A percentile compares a stretch with the other conserved stretches of the same genome.
Evolutionary conservation across 371 early-diverging fungal species (phyloP).

Genomic region (Syncephalastrum sp.): DNA sequence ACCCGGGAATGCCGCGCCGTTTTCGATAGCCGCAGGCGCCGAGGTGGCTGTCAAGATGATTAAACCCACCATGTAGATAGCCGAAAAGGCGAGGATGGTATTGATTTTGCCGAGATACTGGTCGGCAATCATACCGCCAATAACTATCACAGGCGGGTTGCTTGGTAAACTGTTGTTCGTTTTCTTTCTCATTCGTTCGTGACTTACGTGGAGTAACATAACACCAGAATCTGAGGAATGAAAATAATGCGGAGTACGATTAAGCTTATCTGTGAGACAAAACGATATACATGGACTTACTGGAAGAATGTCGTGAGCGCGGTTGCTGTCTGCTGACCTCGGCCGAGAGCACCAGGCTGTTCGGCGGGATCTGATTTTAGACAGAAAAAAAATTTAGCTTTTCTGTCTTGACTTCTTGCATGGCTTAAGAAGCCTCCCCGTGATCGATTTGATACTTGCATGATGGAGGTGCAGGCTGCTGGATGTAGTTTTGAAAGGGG

Average conservation of each 20-base stretch:
- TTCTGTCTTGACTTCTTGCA: neutral
- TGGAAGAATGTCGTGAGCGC: conserved; percentile 75
- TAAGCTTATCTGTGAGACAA: neutral
- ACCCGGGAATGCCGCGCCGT: conserved; percentile 60
- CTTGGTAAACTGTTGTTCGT: neutral
- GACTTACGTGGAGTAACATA: conserved; percentile 64
- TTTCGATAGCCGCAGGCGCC: conserved; percentile 51
- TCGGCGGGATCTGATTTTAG: conserved; percentile 38
- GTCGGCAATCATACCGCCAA: conserved; percentile 84
- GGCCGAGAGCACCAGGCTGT: conserved; percentile 45
- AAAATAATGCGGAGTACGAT: neutral
- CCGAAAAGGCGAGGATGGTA: conserved; percentile 70
- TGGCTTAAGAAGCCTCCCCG: no score
- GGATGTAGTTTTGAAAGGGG: conserved; percentile 64
- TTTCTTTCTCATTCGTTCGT: neutral
- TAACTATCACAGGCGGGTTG: conserved; percentile 3
- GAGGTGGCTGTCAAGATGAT: conserved; percentile 66
- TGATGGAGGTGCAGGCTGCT: conserved; percentile 41
- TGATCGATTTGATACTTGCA: conserved; percentile 21
- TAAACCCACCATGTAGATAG: conserved; percentile 72
- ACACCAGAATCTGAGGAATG: conserved; percentile 55
- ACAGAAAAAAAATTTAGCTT: conserved; percentile 1
- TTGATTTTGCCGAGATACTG: conserved; percentile 80
- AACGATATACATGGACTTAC: conserved; percentile 1
- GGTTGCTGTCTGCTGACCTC: conserved; percentile 61